Base-by-base conservation (phyloP, 164 flowering plant species). In the Saururus chinensis region DNA sequence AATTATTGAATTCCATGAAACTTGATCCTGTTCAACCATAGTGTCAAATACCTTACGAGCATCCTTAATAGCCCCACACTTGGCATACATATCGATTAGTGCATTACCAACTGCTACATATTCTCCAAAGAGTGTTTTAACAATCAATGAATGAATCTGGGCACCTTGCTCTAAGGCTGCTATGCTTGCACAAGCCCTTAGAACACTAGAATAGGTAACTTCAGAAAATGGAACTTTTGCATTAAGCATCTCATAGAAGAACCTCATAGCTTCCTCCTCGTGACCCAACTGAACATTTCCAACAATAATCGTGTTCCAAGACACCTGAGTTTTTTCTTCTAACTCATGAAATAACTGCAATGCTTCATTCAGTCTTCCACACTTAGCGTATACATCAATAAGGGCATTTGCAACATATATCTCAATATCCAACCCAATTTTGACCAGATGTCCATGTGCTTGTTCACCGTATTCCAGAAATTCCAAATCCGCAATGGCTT, bases 241-340 rank as follows among this genome's bases (percentile, higher is more conserved):
- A 61, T 70, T 68, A 65, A 77, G 77, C 97, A 88, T 88, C 54
- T 74, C 35, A 22, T 56, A 60, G 62, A 90, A 93, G 60, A 84
- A 64, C 59, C 51, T 59, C 68, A 88, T 60, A 56, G 97, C 96
- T 69, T 73, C 78, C 68, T 83, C 87, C 4, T 70, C 78, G 9
- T 82, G 75, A 51, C 92, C 95, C 59, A 67, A 69, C 54, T 83
- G 84, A 51, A 76, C 90, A 67, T 80, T 74, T 48, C 88, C 92
- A 60, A 88, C 98, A 61, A 93, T 93, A 67, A 93, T 54, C 0
- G 96, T 90, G 75, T 93, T 93, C 96, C 96, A 93, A 16, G 84
- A 73, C n/a, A 93, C 95, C 23, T 82, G 84, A 74, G 79, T 93
- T 65, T 61, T 80, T 52, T 74, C 57, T 10, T 57, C 65, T 26